Percentiles rank a stretch among this genome's conserved stretches.
Evolutionary conservation across 106 monocot genomes (phyloP).

Genomic region (Agapanthus africanus): DNA sequence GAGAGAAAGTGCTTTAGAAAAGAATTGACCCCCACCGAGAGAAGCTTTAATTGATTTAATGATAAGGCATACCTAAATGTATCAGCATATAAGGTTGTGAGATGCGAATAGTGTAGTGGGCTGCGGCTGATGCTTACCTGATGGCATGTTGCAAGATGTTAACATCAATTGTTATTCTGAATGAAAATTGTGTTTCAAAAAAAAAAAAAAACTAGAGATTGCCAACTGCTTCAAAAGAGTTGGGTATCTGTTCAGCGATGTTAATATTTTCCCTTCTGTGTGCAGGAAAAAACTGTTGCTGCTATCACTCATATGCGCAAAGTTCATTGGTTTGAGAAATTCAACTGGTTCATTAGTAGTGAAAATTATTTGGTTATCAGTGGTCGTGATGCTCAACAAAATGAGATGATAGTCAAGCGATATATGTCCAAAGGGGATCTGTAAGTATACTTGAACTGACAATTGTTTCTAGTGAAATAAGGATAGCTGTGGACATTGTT

Average conservation of each 20-base stretch:
- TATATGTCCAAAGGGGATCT: conserved; percentile 99
- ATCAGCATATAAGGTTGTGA: background rate
- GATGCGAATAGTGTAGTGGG: no score
- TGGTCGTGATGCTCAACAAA: conserved; percentile 99
- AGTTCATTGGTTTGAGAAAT: conserved; percentile 99
- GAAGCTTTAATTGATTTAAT: background rate
- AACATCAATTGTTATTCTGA: background rate
- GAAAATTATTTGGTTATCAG: conserved; percentile 97
- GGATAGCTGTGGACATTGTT: background rate
- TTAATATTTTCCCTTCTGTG: background rate
- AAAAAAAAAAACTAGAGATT: background rate
- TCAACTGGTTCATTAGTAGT: conserved; percentile 99
- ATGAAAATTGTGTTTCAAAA: background rate
- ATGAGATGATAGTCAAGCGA: conserved; percentile 98
- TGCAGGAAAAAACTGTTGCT: conserved; percentile 97
- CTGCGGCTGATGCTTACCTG: background rate
- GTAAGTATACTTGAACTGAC: conserved; percentile 36
- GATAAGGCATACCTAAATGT: background rate
- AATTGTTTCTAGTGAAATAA: background rate
- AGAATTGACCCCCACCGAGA: background rate
- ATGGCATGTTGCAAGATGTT: background rate
- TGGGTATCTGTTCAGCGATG: background rate
- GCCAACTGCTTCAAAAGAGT: background rate
- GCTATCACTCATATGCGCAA: conserved; percentile 93
- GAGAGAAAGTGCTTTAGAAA: background rate